A percentile compares a stretch with the other conserved stretches of the same genome.
phyloP scores from a whole-genome alignment of 176 grass and related monocot species.

The Triticum aestivum region DNA sequence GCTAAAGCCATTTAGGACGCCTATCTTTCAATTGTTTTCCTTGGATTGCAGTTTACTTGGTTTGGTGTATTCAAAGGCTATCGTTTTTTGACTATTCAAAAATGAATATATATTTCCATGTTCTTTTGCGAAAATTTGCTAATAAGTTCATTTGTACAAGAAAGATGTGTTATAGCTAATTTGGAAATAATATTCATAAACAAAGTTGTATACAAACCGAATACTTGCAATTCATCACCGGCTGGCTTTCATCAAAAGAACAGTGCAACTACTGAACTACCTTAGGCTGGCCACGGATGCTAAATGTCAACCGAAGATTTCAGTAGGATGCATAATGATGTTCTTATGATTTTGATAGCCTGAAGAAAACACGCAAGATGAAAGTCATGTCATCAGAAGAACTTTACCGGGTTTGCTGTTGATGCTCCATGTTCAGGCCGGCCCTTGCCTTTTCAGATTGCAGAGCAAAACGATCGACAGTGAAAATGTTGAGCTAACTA shows the following conservation, averaged over 20 bases:
- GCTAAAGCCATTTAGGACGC: too few species aligned
- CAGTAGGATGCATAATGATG: not conserved
- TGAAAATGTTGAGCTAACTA: not conserved
- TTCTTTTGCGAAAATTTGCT: not conserved
- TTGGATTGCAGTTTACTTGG: too few species aligned
- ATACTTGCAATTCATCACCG: not conserved
- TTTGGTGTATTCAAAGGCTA: too few species aligned
- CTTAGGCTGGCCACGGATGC: not conserved
- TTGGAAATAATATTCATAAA: not conserved
- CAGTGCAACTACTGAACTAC: too few species aligned
- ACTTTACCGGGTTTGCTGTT: not conserved
- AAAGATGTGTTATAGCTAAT: not conserved
- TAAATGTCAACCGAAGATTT: not conserved
- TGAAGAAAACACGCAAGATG: not conserved
- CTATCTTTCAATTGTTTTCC: too few species aligned
- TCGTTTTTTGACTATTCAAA: too few species aligned
- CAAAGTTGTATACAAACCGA: not conserved
- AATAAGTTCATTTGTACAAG: not conserved
- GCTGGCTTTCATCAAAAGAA: not conserved
- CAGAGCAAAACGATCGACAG: not conserved
- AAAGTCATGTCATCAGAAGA: not conserved
- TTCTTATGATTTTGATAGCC: not conserved
- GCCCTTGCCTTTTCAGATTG: not conserved
- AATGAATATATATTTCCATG: not conserved
- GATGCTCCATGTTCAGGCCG: not conserved